These are phyloP conservation scores for Fusarium duplospermum DNA, from an alignment of 2,329 filamentous ascomycete species.

Conservation along the genomic window DNA sequence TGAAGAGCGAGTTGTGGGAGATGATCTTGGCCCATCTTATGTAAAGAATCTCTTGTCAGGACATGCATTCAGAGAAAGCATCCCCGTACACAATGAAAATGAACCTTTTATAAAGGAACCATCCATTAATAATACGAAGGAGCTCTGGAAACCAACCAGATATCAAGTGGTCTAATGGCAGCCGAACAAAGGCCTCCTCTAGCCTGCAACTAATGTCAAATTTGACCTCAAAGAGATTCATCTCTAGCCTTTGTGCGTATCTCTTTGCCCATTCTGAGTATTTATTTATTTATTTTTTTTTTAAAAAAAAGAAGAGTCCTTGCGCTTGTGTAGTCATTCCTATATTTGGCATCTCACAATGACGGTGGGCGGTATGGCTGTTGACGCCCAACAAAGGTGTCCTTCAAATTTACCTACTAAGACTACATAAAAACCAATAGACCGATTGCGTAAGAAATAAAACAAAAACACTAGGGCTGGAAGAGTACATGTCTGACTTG, in stretches of 20 bases:
- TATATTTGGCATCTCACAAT: no score
- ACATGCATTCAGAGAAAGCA: not conserved
- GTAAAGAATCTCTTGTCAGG: not conserved
- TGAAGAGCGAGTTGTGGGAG: not conserved
- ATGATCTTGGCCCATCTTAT: not conserved
- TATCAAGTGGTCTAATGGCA: not conserved
- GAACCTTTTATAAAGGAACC: not conserved
- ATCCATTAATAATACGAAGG: not conserved
- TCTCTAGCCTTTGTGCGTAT: not conserved
- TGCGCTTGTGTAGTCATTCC: not conserved
- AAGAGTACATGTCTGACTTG: not conserved
- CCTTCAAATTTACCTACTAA: not conserved
- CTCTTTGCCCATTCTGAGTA: not conserved
- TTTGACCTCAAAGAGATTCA: not conserved
- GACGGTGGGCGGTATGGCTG: no score
- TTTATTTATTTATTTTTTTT: no score
- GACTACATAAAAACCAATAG: not conserved
- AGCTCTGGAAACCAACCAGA: no score
- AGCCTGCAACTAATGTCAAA: not conserved
- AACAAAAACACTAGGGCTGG: not conserved
- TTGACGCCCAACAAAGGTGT: not conserved
- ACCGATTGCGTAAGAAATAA: not conserved
- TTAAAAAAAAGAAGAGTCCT: no score
- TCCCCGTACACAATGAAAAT: not conserved
- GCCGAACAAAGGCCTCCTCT: not conserved